phyloP scores from a whole-genome alignment of 75 land plant species.

The Cunninghamia lanceolata region DNA sequence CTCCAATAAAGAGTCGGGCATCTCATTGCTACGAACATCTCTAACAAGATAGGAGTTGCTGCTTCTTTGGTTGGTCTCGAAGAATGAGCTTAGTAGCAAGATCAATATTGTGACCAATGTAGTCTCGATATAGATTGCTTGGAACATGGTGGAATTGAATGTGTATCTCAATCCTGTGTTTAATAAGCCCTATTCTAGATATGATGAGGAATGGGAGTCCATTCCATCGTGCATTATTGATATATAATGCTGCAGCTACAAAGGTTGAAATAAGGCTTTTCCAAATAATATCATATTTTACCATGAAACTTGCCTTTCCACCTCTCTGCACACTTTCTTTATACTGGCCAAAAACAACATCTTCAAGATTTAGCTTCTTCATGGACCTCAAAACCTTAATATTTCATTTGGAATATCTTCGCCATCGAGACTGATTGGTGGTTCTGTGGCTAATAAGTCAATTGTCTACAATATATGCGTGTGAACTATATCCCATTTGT shows the following conservation, averaged over 20 bases:
- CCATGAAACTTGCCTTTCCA: conserved; percentile 30
- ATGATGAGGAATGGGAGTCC: conserved; percentile 85
- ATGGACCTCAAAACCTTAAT: conserved; percentile 89
- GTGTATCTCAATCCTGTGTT: conserved; percentile 41
- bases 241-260: conserved; percentile 73
- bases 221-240: conserved; percentile 93
- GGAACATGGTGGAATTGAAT: conserved; percentile 72
- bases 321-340: conserved; percentile 37
- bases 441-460: conserved; percentile 87
- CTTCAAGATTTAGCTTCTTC: conserved; percentile 35
- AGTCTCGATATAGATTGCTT: conserved; percentile 65
- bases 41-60: too few relatives aligned
- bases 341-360: conserved; percentile 74
- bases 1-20: too few relatives aligned
- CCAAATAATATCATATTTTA: conserved; percentile 22
- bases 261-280: conserved; percentile 72
- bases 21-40: too few relatives aligned
- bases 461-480: conserved; percentile 74
- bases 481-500: conserved; percentile 76
- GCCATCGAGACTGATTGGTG: conserved; percentile 85
- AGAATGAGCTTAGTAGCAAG: conserved; percentile 68
- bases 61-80: conserved; percentile 69
- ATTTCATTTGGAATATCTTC: conserved; percentile 93
- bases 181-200: conserved; percentile 68
- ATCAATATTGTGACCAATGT: conserved; percentile 43